Base-by-base conservation (phyloP, 2,329 filamentous ascomycete species). In the Fonsecaea erecta region DNA sequence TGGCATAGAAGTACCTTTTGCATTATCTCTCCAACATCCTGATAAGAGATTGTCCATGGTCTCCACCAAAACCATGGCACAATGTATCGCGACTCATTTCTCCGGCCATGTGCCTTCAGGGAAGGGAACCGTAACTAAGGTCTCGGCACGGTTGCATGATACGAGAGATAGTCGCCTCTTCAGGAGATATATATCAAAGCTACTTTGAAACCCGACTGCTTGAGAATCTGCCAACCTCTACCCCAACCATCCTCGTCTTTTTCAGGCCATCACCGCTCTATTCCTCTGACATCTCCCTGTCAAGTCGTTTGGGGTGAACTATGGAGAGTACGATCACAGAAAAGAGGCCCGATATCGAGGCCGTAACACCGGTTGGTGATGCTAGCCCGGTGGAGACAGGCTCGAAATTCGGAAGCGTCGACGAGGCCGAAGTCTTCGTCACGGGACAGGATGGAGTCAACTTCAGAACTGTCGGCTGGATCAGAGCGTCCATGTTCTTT, bases 381-480 rank as follows among this genome's bases (percentile, higher is more conserved):
- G n/a, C 56, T 8, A 34, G 18, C 35, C 48, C 58, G 9, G 46
- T 18, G 43, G 55, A 52, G 24, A 24, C 12, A 8, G 32, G 52
- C 12, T 37, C 54, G 8, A 30, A 52, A 26, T 11, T 3, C 9
- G 26, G 35, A 30, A 48, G 55, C 12, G 52, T 43, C 24, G 63
- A 66, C 21, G 52, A 66, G 51, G 34, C 51, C 26, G 81, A 83
- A 61, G 78, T 83, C 1, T 84, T 83, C 72, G 80, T 81, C 70
- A 77, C 77, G 28, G 75, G 75, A 1, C 73, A 78, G 6, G 78
- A 79, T 6, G 75, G 75, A 12, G 80, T 83, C 16, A 76, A 83
- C 62, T 83, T 83, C 62, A 76, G 82, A 28, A 82, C 79, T 7
- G 81, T 83, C 12, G 75, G 77, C 40, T 83, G 82, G 81, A 72